Conservation (phyloP, 495 filamentous ascomycete genomes). For the Xylaria telfairii region DNA sequence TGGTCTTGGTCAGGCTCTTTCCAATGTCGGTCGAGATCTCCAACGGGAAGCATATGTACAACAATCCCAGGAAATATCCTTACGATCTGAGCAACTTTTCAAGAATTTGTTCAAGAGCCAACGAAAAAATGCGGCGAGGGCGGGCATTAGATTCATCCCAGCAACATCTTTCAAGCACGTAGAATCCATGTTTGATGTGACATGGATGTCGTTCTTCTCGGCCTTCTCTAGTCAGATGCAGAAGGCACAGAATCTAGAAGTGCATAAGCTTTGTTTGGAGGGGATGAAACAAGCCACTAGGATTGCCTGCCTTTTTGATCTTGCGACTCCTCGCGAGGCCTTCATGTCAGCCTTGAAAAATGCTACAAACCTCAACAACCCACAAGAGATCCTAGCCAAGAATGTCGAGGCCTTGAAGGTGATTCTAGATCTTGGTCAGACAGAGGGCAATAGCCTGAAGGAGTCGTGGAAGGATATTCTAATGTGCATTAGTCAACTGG, state of each 20-base stretch:
- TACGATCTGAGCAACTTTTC: conserved; percentile 76
- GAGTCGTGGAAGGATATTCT: conserved; percentile 94
- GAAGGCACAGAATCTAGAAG: conserved; percentile 87
- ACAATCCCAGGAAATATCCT: conserved; percentile 87
- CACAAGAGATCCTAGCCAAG: conserved; percentile 93
- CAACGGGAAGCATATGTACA: conserved; percentile 93
- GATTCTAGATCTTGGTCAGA: conserved; percentile 87
- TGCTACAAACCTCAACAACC: conserved; percentile 92
- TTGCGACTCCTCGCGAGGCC: conserved; percentile 87
- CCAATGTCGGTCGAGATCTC: conserved; percentile 87
- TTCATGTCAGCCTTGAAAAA: conserved; percentile 94
- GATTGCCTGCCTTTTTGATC: conserved; percentile 90
- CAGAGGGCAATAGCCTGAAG: conserved; percentile 87
- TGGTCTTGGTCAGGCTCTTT: conserved; percentile 85
- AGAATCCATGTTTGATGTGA: conserved; percentile 98
- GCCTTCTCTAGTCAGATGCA: conserved; percentile 90
- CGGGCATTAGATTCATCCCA: conserved; percentile 80
- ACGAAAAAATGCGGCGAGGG: conserved; percentile 72
- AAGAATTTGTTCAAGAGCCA: conserved; percentile 88
- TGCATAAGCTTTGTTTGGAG: conserved; percentile 90
- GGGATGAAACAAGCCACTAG: conserved; percentile 91
- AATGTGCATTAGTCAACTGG: conserved; percentile 94
- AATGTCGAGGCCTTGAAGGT: conserved; percentile 93
- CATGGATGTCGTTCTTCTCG: conserved; percentile 98
- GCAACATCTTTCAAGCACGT: conserved; percentile 93